phyloP scores from a whole-genome alignment of 2,329 filamentous ascomycete species.

The Cladorrhinum sp. region DNA sequence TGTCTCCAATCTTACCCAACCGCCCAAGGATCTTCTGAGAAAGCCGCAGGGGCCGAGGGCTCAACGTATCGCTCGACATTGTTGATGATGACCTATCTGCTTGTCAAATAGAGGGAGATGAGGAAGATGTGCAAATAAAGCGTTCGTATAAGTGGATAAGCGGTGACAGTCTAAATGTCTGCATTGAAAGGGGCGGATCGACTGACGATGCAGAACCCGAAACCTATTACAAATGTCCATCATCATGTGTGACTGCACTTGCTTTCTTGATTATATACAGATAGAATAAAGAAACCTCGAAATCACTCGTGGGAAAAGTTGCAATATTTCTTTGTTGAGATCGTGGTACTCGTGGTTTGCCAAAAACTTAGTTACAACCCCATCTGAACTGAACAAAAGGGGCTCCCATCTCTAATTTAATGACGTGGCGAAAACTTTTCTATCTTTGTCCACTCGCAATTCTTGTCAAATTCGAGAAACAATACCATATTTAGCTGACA shows the following conservation, averaged over 20 bases:
- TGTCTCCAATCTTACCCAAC: background rate
- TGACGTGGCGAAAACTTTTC: background rate
- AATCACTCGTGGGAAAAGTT: background rate
- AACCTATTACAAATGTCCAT: background rate
- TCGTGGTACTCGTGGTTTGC: background rate
- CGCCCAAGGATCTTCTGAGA: conserved; percentile 21
- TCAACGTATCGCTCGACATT: conserved; percentile 6
- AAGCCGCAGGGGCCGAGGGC: conserved; percentile 8
- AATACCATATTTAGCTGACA: background rate
- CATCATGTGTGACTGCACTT: background rate
- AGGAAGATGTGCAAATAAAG: background rate
- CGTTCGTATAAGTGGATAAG: background rate
- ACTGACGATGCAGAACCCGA: background rate
- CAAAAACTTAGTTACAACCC: background rate
- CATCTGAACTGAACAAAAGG: background rate
- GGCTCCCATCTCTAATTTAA: background rate
- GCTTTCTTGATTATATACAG: background rate
- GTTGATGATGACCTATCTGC: background rate
- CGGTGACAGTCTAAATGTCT: background rate
- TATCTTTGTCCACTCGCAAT: background rate
- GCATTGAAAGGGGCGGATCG: background rate
- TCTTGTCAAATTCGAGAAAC: background rate
- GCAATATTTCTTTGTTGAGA: background rate
- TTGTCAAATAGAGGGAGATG: background rate
- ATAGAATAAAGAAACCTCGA: background rate